phyloP scores from a whole-genome alignment of 805 yeast genomes.

The Komagataella ulmi region DNA sequence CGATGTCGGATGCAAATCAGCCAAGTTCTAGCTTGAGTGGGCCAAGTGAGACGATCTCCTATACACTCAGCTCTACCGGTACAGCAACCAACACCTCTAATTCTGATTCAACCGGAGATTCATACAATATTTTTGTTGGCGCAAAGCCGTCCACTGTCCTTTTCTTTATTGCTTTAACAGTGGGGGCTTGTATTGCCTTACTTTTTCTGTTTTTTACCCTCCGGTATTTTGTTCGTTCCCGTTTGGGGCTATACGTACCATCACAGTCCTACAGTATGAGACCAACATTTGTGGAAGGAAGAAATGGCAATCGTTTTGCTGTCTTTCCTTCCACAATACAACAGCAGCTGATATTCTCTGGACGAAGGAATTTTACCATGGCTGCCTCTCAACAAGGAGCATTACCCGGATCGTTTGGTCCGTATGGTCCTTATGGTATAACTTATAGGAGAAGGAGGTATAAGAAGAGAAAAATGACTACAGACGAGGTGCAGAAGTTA shows the following conservation, averaged over 20 bases:
- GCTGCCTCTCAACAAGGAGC: background rate
- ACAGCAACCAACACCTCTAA: background rate
- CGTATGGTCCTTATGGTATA: background rate
- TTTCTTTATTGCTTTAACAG: slow-evolving; percentile 49
- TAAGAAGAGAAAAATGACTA: slow-evolving; percentile 37
- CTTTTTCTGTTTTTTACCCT: slow-evolving; percentile 47
- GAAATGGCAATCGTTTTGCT: background rate
- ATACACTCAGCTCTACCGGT: background rate
- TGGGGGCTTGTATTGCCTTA: slow-evolving; percentile 44
- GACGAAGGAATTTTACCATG: background rate
- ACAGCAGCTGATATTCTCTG: background rate
- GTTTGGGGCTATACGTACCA: slow-evolving; percentile 37
- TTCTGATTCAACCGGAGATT: background rate
- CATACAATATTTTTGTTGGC: slow-evolving; percentile 13
- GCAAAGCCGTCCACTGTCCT: slow-evolving; percentile 49
- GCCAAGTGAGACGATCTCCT: background rate
- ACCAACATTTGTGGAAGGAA: background rate
- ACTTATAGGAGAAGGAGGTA: background rate
- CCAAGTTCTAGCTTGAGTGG: background rate
- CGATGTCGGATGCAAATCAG: background rate
- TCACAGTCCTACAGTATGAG: background rate
- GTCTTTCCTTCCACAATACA: background rate
- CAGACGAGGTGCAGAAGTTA: slow-evolving; percentile 42
- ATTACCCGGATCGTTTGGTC: background rate
- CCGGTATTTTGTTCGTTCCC: slow-evolving; percentile 44